A percentile compares a stretch with the other conserved stretches of the same genome.
Evolutionary conservation across 345 rosid species (phyloP).

Genomic region (Psidium guajava): DNA sequence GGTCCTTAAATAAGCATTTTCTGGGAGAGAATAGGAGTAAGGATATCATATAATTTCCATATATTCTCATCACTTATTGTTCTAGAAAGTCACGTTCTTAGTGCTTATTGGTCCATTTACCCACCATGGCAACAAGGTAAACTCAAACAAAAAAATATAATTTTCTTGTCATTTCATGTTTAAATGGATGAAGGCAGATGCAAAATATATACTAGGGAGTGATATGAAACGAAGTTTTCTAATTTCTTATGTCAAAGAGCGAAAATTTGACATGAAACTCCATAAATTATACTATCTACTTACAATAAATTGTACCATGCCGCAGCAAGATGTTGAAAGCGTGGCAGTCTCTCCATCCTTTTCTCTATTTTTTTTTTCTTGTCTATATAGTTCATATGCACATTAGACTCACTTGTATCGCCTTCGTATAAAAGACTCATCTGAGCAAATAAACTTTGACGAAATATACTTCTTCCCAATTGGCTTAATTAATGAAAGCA

Average conservation of each 20-base stretch:
- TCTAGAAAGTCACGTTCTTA: not conserved
- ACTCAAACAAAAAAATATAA: not conserved
- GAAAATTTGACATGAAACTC: not conserved
- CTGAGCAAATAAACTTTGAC: not conserved
- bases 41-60: constrained; percentile 14
- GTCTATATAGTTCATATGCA: not conserved
- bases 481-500: constrained; percentile 1
- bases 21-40: not conserved
- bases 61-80: constrained; percentile 10
- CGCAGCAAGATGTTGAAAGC: not conserved
- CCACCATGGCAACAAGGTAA: not conserved
- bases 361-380: not conserved
- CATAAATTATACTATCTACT: not conserved
- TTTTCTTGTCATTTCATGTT: not conserved
- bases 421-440: not conserved
- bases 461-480: not conserved
- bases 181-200: accelerated
- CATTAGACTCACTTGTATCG: not conserved
- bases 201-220: not conserved
- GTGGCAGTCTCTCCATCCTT: not conserved
- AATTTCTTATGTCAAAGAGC: not conserved
- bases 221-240: not conserved
- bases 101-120: not conserved
- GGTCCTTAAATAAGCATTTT: constrained; percentile 21
- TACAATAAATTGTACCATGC: not conserved